phyloP scores from a whole-genome alignment of 2,329 filamentous ascomycete species.

The Fusarium fujikuroi region DNA sequence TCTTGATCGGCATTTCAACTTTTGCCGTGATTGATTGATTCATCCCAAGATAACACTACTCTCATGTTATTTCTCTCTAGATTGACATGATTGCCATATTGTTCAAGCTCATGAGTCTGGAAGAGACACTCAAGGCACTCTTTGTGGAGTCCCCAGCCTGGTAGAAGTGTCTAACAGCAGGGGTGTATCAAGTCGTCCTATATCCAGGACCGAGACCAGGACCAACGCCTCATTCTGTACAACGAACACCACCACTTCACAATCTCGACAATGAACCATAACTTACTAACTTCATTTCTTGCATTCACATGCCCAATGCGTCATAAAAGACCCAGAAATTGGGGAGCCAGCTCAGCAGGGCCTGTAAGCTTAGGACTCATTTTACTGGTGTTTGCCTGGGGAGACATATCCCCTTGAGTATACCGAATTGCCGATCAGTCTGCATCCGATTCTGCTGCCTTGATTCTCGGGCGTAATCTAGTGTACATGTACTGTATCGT shows the following conservation, averaged over 20 bases:
- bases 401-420: background rate
- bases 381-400: constrained; percentile 2
- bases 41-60: background rate
- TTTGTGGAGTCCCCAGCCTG: constrained; percentile 25
- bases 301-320: constrained; percentile 4
- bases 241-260: constrained; percentile 24
- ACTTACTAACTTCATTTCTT: background rate
- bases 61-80: background rate
- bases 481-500: background rate
- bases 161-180: constrained; percentile 18
- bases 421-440: constrained; percentile 21
- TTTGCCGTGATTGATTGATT: background rate
- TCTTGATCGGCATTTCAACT: background rate
- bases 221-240: constrained; percentile 14
- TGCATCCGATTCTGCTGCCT: constrained; percentile 22
- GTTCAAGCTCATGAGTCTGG: background rate
- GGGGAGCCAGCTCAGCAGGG: constrained; percentile 9
- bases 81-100: background rate
- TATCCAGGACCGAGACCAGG: background rate
- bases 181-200: constrained; percentile 17
- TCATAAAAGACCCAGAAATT: constrained; percentile 15
- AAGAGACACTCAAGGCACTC: constrained; percentile 21
- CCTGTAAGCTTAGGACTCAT: constrained; percentile 6
- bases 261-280: background rate
- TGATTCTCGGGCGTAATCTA: constrained; percentile 8